Evolutionary conservation across 352 stramenopile species (phyloP), one percentile per base, ranked within the genome.

Genomic region (Globisporangium perplexum): DNA sequence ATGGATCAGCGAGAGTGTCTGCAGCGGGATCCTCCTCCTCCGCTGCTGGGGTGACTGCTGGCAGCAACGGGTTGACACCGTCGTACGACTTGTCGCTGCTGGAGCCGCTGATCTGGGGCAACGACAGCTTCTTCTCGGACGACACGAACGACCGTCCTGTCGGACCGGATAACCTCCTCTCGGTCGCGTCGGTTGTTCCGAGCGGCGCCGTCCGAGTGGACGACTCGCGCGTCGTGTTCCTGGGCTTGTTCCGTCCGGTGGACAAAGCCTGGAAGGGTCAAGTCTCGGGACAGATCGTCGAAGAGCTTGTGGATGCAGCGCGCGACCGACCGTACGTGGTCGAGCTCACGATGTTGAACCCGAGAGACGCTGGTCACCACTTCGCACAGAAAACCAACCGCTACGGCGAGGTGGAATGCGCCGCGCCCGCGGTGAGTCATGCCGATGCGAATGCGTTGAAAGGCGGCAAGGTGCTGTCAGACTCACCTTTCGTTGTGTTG

Each of bases 81-180:
- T 81, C 71, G 33, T 91, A 91, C 63, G 86, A 89, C 46, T 62
- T 91, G n/a, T 83, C 74, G 24, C 50, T 84, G n/a, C 52, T 91
- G 4, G 74, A 91, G 58, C 67, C 63, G 51, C 69, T 91, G 0
- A 72, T 86, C 31, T 88, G 73, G 72, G 77, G 77, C 39, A 90
- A 88, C 45, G 63, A 77, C n/a, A 83, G 71, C 49, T 77, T 67
- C 54, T 66, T 81, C 22, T 53, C 77, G 42, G 64, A 67, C 30
- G 68, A 78, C 48, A 72, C 57, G 45, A 64, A 66, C 22, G 68
- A 68, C 12, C 50, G 60, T 1, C 59, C 63, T 7, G 69, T 41
- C 4, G 55, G 48, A 7, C 26, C 56, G 4, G 24, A 46, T 30
- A 50, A 67, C 28, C 31, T 71, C 31, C 64, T 73, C 48, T 71